These are phyloP conservation scores for Chaetomium sp. DNA, from an alignment of 2,329 filamentous ascomycete genomes.

Conservation along the genomic window DNA sequence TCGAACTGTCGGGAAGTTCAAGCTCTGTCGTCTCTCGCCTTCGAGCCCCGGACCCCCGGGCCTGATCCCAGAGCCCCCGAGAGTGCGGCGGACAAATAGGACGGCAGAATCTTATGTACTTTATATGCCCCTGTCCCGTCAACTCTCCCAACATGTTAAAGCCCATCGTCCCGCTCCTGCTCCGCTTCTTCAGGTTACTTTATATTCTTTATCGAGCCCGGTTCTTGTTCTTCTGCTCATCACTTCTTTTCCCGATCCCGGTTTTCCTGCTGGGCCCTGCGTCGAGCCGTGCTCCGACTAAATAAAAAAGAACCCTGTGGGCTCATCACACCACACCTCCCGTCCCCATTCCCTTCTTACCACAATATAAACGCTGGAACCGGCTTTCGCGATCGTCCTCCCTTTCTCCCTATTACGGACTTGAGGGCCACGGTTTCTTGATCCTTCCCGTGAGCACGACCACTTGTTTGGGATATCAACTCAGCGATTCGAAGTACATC, in stretches of 20 bases:
- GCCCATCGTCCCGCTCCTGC: background rate
- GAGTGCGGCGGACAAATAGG: no score
- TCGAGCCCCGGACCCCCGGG: no score
- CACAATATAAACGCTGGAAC: background rate
- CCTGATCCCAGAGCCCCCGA: no score
- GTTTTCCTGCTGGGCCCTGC: constrained; percentile 2
- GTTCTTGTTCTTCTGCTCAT: constrained; percentile 11
- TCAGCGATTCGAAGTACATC: no score
- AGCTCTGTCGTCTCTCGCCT: no score
- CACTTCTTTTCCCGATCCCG: constrained; percentile 7
- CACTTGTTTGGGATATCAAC: background rate
- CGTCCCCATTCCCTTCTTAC: constrained; percentile 1
- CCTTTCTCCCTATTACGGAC: background rate
- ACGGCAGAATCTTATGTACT: no score
- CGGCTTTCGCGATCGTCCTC: background rate
- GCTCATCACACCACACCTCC: background rate
- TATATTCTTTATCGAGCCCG: constrained; percentile 12
- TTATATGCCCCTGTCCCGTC: no score
- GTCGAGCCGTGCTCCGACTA: background rate
- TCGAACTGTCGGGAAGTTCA: no score
- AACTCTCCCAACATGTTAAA: background rate
- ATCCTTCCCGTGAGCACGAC: background rate
- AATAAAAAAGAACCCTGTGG: constrained; percentile 5
- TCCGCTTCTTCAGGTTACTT: background rate
- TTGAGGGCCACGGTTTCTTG: background rate